Percentiles rank a stretch among this genome's conserved stretches.
Evolutionary conservation across 2,329 filamentous ascomycete species (phyloP).

Genomic region (Botrytis porri): DNA sequence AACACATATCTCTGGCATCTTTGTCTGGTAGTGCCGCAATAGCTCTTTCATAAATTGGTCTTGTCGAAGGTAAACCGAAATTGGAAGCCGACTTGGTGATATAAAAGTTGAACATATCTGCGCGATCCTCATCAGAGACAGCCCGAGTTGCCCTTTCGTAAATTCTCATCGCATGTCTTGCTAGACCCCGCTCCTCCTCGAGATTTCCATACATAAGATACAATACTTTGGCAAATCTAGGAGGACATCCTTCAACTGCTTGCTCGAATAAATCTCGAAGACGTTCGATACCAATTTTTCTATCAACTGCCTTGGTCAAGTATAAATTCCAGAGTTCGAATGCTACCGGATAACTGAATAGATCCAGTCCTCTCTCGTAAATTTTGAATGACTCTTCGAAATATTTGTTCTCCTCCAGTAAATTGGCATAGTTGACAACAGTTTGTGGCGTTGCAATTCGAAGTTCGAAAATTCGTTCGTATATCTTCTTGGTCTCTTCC

Average conservation of each 20-base stretch:
- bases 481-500: conserved; percentile 89
- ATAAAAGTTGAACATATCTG: conserved; percentile 99
- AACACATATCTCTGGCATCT: conserved; percentile 95
- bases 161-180: conserved; percentile 96
- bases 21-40: conserved; percentile 89
- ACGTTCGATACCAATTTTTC: conserved; percentile 92
- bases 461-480: conserved; percentile 96
- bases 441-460: conserved; percentile 97
- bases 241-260: conserved; percentile 89
- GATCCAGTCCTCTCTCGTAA: conserved; percentile 90
- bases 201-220: conserved; percentile 98
- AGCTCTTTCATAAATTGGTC: conserved; percentile 93
- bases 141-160: conserved; percentile 95
- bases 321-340: conserved; percentile 99
- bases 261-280: conserved; percentile 95
- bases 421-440: conserved; percentile 95
- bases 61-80: conserved; percentile 90
- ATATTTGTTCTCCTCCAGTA: conserved; percentile 91
- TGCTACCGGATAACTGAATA: conserved; percentile 97
- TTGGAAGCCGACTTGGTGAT: conserved; percentile 98
- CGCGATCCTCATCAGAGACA: conserved; percentile 88
- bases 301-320: conserved; percentile 92
- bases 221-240: conserved; percentile 91
- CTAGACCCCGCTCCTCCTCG: conserved; percentile 91
- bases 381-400: conserved; percentile 98